Conservation (phyloP, 257 asterid genomes). For the Solanum pinnatisectum region DNA sequence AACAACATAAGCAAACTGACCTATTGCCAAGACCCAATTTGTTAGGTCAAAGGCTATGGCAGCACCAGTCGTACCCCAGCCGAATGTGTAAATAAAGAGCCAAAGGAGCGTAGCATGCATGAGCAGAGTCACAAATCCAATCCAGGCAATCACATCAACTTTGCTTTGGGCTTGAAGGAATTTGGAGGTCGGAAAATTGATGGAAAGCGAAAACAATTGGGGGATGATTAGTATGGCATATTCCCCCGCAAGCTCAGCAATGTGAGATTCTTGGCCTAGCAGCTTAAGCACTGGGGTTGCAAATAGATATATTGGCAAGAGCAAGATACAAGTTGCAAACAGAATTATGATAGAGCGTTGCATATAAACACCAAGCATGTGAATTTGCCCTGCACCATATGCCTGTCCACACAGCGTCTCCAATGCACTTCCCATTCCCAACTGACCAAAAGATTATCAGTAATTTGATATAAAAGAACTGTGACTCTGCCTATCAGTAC, state of each 20-base stretch:
- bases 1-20: slow-evolving; percentile 57
- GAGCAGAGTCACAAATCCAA: slow-evolving; percentile 27
- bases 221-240: slow-evolving; percentile 55
- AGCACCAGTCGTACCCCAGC: slow-evolving; percentile 61
- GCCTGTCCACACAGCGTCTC: slow-evolving; percentile 92
- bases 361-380: slow-evolving; percentile 81
- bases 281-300: slow-evolving; percentile 65
- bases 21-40: slow-evolving; percentile 36
- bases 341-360: slow-evolving; percentile 72
- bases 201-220: slow-evolving; percentile 50
- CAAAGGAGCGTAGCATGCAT: slow-evolving; percentile 45
- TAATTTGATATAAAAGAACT: neutral
- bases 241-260: slow-evolving; percentile 54
- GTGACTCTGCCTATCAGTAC: neutral
- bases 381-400: slow-evolving; percentile 73
- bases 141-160: slow-evolving; percentile 56
- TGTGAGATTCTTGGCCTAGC: slow-evolving; percentile 51
- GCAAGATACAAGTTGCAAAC: slow-evolving; percentile 31
- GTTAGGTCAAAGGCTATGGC: slow-evolving; percentile 51
- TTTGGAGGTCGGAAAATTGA: slow-evolving; percentile 59
- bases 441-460: slow-evolving; percentile 26
- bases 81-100: slow-evolving; percentile 41
- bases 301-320: slow-evolving; percentile 58
- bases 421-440: slow-evolving; percentile 95
- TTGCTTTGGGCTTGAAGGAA: slow-evolving; percentile 86